Base-by-base conservation (phyloP, 2,329 filamentous ascomycete genomes). In the Colletotrichum truncatum region DNA sequence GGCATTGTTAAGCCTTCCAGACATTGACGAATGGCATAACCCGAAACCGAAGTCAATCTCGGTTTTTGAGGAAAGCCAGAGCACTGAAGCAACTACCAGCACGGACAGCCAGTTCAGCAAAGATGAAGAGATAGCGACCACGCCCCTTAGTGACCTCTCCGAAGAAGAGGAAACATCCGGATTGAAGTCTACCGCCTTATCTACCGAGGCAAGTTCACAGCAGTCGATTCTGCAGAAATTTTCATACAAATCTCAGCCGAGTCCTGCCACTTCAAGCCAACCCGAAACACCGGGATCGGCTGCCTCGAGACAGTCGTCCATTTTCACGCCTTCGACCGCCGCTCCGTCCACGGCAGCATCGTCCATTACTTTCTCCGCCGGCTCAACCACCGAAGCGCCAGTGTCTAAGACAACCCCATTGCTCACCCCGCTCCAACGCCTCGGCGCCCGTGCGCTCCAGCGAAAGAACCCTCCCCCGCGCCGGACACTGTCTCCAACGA, bases 401-500 rank as follows among this genome's bases (percentile, higher is more conserved):
- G 77, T 77, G 14, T 73, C 78, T 69, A 78, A 84, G 48, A 77
- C 81, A 67, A 74, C 81, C 55, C 69, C 80, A 66, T 73, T 84
- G 67, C 70, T 80, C 68, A 87, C 86, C 0, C 85, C 86, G 3
- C 75, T 88, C 4, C 84, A 88, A 66, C 82, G 85, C 43, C 78
- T 88, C 28, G 84, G 84, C 14, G 78, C 77, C 30, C 79, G 78
- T 64, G 85, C 85, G 1, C 64, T 84, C 8, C 71, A 73, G 18
- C 75, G 76, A 25, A 67, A 65, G 60, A 18, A 69, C 72, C 48
- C 69, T 60, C 46, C 64, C 28, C 49, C 64, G 74, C 76, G 8
- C 73, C 75, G 52, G 46, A 38, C 51, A 16, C 59, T 58, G 25
- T 68, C 56, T 28, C 68, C 53, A 23, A 69, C 55, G n/a, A 55